phyloP scores from a whole-genome alignment of 179 eudicot genomes.

The Monotropa hypopitys region DNA sequence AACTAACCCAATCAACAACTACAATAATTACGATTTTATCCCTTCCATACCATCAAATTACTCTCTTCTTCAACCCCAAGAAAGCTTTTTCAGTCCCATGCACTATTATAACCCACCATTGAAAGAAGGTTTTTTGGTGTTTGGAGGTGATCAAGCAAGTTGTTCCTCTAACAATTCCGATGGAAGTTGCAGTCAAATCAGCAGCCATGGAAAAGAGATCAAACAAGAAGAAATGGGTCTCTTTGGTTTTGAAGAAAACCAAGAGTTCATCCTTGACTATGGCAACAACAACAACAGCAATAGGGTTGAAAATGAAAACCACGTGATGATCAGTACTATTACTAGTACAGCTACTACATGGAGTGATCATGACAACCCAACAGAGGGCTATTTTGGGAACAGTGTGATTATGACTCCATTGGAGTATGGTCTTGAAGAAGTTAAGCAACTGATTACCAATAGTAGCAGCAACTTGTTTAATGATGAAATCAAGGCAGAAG shows the following conservation, averaged over 20 bases:
- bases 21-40: background rate
- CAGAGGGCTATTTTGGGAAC: slow-evolving; percentile 11
- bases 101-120: background rate
- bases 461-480: slow-evolving; percentile 6
- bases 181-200: slow-evolving; percentile 22
- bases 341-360: background rate
- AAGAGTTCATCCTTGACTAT: slow-evolving; percentile 14
- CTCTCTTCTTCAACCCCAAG: slow-evolving; percentile 3
- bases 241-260: slow-evolving; percentile 12
- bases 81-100: background rate
- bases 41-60: background rate
- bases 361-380: background rate
- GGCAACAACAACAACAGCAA: slow-evolving; percentile 1
- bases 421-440: slow-evolving; percentile 19
- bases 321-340: background rate
- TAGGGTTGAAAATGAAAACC: background rate
- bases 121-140: background rate
- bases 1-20: background rate
- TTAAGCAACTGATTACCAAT: slow-evolving; percentile 19
- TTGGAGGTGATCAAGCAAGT: background rate
- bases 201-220: slow-evolving; percentile 16
- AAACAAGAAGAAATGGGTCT: slow-evolving; percentile 15
- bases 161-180: slow-evolving; percentile 22
- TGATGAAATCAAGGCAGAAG: slow-evolving; percentile 16
- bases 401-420: background rate